Conservation (phyloP, 2,329 filamentous ascomycete genomes). For the Diatrype stigma region DNA sequence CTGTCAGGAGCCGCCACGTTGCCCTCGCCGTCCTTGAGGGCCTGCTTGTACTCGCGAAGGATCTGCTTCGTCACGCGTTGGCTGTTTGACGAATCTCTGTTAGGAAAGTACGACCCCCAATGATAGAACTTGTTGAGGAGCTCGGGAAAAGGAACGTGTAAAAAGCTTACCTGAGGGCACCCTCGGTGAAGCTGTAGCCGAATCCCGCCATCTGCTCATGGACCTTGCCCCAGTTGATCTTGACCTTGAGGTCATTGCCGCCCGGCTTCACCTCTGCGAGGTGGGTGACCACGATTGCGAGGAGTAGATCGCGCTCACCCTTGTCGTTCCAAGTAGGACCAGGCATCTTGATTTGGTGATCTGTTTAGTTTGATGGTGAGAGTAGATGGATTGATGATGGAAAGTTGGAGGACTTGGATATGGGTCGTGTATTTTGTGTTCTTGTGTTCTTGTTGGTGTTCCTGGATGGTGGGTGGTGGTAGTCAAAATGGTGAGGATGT, state of each 20-base stretch:
- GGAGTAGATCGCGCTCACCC: neutral
- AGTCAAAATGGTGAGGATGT: too few species aligned
- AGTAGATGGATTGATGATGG: too few species aligned
- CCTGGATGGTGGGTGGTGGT: too few species aligned
- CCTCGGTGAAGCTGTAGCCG: neutral
- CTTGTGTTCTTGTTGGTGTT: too few species aligned
- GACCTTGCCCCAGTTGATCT: neutral
- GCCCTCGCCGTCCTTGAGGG: too few species aligned
- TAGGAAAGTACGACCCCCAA: neutral
- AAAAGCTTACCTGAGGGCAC: neutral
- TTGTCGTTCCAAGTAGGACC: neutral
- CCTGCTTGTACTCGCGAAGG: too few species aligned
- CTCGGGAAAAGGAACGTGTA: neutral
- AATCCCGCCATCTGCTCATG: neutral
- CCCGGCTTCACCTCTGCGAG: neutral
- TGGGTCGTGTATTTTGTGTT: too few species aligned
- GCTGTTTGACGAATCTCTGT: neutral
- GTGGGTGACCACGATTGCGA: neutral
- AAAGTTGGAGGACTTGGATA: too few species aligned
- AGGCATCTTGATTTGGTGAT: neutral
- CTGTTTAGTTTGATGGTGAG: too few species aligned
- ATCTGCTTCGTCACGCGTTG: too few species aligned
- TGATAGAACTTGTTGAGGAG: neutral
- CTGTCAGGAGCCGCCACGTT: too few species aligned
- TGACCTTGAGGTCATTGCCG: neutral